phyloP scores from a whole-genome alignment of 2,329 filamentous ascomycete species.

The Didymella pomorum region DNA sequence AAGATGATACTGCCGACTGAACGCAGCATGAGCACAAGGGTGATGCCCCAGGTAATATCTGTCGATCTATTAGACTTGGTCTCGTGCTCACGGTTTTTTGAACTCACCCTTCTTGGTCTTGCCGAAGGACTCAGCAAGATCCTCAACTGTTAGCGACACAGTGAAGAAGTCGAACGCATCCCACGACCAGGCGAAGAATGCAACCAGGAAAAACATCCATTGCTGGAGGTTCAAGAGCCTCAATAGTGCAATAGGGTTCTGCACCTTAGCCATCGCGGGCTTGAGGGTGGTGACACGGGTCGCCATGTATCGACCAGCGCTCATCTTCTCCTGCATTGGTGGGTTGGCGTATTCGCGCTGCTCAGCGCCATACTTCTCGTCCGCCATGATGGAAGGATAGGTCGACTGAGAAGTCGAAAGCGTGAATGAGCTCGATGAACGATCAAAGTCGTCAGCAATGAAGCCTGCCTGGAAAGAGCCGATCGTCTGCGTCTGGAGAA shows the following conservation, averaged over 20 bases:
- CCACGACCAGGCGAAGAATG: constrained; percentile 58
- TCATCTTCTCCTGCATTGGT: constrained; percentile 27
- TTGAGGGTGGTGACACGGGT: constrained; percentile 63
- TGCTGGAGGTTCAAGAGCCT: constrained; percentile 62
- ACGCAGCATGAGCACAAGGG: constrained; percentile 63
- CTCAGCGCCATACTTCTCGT: constrained; percentile 28
- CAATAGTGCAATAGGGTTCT: constrained; percentile 63
- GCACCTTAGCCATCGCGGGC: constrained; percentile 63
- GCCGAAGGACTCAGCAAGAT: constrained; percentile 62
- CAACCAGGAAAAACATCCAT: constrained; percentile 65
- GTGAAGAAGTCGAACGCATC: constrained; percentile 69
- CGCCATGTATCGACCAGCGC: constrained; percentile 57
- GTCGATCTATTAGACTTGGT: not conserved
- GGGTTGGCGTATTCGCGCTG: constrained; percentile 27
- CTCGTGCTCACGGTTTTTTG: too few species aligned
- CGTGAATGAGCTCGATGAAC: not conserved
- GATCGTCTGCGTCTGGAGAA: constrained; percentile 1
- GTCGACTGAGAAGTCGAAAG: not conserved
- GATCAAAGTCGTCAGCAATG: not conserved
- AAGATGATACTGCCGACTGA: constrained; percentile 67
- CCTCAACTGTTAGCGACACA: constrained; percentile 63
- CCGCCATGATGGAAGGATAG: constrained; percentile 26
- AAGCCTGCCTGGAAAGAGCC: not conserved
- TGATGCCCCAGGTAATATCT: constrained; percentile 67
- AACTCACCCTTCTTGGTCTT: constrained; percentile 55